Base-by-base conservation (phyloP, 2,329 filamentous ascomycete species). In the Chaetomiaceae sp. region DNA sequence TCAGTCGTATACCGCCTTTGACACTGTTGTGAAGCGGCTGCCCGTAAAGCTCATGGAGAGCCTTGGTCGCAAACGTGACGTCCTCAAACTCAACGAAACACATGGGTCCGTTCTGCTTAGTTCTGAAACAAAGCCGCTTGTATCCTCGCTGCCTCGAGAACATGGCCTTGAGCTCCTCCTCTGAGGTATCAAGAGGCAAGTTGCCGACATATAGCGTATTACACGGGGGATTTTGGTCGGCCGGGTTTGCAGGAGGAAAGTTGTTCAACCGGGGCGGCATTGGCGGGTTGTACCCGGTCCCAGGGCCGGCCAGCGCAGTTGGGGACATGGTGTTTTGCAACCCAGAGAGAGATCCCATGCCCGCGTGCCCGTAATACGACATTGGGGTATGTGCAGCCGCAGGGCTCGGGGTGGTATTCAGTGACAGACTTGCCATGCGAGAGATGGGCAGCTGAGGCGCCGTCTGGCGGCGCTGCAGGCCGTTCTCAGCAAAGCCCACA, bases 161-260 rank as follows among this genome's bases (percentile, higher is more conserved):
- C 65, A 96, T 80, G 20, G 87, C 83, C 71, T 97, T 97, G 51
- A 99, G 80, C 69, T 97, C 94, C 66, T 97, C 92, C 65, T 99
- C 94, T 0, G 89, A 92, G 0, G 91, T 95, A 66, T 96, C 89
- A 52, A 91, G 82, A 0, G 92, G 94, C 38, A 99, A 75, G 64
- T 99, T 97, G n/a, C 94, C 92, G 18, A 99, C 92, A 65, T 99
- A 97, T 6, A 99, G 78, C 0, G 94, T 99, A 67, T 99, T 97
- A 78, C 94, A 97, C 0, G 94, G 94, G 1, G 92, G 92, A 63
- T 97, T 96, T 70, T 96, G 89, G 65, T 99, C 92, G 11, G 92
- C 91, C 0, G 91, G 92, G 61, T 97, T 97, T 56, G 89, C 88
- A 0, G 91, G 87, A 13, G 92, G 92, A 57, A 90, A 88, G 56